Conservation (phyloP, 169 alveolate genomes). For the Cryptosporidium parvum region DNA sequence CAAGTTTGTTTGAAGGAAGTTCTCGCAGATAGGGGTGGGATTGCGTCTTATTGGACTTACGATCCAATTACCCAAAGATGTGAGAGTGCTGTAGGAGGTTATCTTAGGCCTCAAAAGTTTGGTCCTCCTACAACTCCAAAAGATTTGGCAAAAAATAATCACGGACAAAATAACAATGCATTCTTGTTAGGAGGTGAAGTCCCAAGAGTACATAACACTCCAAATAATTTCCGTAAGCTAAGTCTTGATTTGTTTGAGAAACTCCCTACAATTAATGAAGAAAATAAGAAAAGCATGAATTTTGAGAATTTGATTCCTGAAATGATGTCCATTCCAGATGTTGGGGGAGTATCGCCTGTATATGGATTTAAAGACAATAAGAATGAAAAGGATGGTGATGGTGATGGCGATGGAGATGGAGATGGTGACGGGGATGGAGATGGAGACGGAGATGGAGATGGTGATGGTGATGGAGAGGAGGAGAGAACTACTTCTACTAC, state of each 20-base stretch:
- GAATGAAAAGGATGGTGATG: not conserved
- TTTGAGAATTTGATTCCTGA: constrained; percentile 16
- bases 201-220: constrained; percentile 17
- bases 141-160: not conserved
- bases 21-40: constrained; percentile 65
- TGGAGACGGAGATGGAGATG: too few species aligned
- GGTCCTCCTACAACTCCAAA: constrained; percentile 50
- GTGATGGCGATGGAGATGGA: not conserved
- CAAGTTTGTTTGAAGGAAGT: constrained; percentile 63
- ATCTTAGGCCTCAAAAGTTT: constrained; percentile 66
- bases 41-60: constrained; percentile 70
- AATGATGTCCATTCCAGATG: constrained; percentile 29
- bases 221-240: constrained; percentile 26
- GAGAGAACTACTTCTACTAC: constrained; percentile 31
- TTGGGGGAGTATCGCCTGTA: constrained; percentile 39
- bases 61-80: constrained; percentile 74
- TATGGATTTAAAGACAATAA: not conserved
- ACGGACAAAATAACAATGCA: constrained; percentile 4
- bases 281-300: not conserved
- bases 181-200: constrained; percentile 63
- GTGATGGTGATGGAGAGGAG: too few species aligned
- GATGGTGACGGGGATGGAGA: too few species aligned
- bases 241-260: not conserved
- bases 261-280: constrained; percentile 24
- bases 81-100: constrained; percentile 71